These are phyloP conservation scores for Aspergillus hancockii DNA, from an alignment of 495 filamentous ascomycete genomes.

Conservation along the genomic window DNA sequence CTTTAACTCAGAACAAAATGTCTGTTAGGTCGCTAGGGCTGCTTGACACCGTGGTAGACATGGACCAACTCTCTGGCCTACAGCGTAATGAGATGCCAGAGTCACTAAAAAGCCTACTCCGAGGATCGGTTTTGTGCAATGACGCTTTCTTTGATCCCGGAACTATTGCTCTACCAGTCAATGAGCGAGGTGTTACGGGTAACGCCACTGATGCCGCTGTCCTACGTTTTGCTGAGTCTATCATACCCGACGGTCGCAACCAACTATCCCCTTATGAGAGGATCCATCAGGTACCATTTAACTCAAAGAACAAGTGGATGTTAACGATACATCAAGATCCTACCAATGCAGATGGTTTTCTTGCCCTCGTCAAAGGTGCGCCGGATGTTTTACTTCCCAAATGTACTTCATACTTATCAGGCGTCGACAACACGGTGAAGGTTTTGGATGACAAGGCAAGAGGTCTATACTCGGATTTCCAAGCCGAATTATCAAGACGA, in stretches of 20 bases:
- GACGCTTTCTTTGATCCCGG: conserved; percentile 67
- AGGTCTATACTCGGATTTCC: conserved; percentile 35
- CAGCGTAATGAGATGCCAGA: conserved; percentile 19
- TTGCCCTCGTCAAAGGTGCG: conserved; percentile 51
- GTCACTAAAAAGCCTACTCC: conserved; percentile 23
- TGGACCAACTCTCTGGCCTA: conserved; percentile 22
- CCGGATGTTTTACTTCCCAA: conserved; percentile 50
- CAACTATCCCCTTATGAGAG: conserved; percentile 49
- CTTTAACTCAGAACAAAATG: conserved; percentile 61
- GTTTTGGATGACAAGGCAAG: conserved; percentile 36
- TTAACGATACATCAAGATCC: conserved; percentile 33
- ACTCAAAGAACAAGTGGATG: conserved; percentile 75
- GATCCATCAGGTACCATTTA: conserved; percentile 69
- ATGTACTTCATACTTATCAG: conserved; percentile 46
- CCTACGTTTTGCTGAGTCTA: conserved; percentile 62
- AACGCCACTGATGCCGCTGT: conserved; percentile 75
- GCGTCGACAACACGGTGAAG: conserved; percentile 31
- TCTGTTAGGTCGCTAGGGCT: conserved; percentile 43
- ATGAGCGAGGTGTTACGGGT: conserved; percentile 62
- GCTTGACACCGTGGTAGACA: conserved; percentile 32
- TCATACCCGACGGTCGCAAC: conserved; percentile 51
- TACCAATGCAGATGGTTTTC: conserved; percentile 15
- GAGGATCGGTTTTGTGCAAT: conserved; percentile 58
- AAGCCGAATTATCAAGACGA: conserved; percentile 43
- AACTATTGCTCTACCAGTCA: conserved; percentile 51